phyloP scores from a whole-genome alignment of 179 eudicot species.

The Drosera spatulata region DNA sequence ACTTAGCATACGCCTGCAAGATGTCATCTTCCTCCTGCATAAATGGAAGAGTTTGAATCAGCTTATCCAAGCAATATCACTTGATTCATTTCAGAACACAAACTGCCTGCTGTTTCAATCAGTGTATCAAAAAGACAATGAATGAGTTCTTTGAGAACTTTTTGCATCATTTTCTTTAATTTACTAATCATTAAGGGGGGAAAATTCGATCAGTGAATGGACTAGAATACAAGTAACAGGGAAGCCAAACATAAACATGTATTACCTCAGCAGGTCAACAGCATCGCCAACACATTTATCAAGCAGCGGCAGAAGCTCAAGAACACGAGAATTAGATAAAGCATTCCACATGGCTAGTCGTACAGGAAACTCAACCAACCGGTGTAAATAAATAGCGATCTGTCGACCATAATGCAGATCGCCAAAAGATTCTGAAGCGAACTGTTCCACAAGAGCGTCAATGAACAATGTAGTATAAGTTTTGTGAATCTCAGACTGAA shows the following conservation, averaged over 20 bases:
- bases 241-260: background rate
- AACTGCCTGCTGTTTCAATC: background rate
- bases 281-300: conserved; percentile 39
- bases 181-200: background rate
- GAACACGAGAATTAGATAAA: conserved; percentile 59
- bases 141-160: too few relatives aligned
- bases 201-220: background rate
- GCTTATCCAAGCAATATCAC: background rate
- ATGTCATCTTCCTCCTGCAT: conserved; percentile 59
- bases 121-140: background rate
- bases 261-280: conserved; percentile 77
- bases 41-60: background rate
- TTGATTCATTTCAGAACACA: background rate
- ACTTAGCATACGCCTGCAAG: conserved; percentile 73
- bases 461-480: conserved; percentile 53
- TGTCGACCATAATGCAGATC: conserved; percentile 62
- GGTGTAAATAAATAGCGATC: conserved; percentile 62
- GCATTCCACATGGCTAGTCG: conserved; percentile 76
- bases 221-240: background rate
- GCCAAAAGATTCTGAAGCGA: conserved; percentile 82
- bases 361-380: conserved; percentile 48
- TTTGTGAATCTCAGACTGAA: conserved; percentile 66
- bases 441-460: conserved; percentile 79
- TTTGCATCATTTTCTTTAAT: too few relatives aligned
- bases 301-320: conserved; percentile 79